phyloP scores from a whole-genome alignment of 2,329 filamentous ascomycete genomes.

The Fusarium chaquense region DNA sequence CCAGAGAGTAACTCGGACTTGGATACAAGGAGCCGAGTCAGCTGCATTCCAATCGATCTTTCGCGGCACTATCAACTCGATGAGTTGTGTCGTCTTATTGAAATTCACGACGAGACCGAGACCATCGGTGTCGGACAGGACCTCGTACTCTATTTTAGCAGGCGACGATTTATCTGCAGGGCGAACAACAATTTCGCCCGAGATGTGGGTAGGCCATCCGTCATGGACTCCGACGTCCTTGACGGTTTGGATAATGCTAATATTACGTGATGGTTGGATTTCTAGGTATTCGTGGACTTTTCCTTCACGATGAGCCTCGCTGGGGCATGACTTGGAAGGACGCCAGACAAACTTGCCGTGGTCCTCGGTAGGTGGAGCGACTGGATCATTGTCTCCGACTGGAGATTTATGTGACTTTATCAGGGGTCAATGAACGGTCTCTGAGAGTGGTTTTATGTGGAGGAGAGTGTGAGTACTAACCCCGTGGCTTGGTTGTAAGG shows the following conservation, averaged over 20 bases:
- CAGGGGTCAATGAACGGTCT: neutral
- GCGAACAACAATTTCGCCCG: slow-evolving; percentile 61
- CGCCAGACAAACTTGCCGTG: slow-evolving; percentile 46
- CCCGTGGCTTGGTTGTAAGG: slow-evolving; percentile 30
- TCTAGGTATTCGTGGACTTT: slow-evolving; percentile 21
- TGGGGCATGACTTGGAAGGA: slow-evolving; percentile 45
- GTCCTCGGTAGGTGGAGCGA: too few relatives aligned
- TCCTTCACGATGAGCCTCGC: slow-evolving; percentile 16
- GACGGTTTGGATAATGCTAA: slow-evolving; percentile 58
- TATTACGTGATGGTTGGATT: slow-evolving; percentile 52
- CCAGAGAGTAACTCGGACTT: slow-evolving; percentile 61
- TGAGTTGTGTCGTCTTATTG: slow-evolving; percentile 52
- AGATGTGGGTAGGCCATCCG: slow-evolving; percentile 54
- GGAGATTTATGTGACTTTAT: slow-evolving; percentile 34
- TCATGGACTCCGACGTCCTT: slow-evolving; percentile 33
- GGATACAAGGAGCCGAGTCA: slow-evolving; percentile 58
- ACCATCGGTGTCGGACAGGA: slow-evolving; percentile 59
- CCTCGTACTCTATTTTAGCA: slow-evolving; percentile 59
- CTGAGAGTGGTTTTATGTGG: neutral
- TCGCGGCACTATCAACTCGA: slow-evolving; percentile 57
- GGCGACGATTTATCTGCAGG: slow-evolving; percentile 49
- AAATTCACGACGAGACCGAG: slow-evolving; percentile 53
- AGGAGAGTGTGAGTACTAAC: slow-evolving; percentile 43
- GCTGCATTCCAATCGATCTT: slow-evolving; percentile 47
- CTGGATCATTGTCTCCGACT: slow-evolving; percentile 9